Evolutionary conservation across 2,329 filamentous ascomycete genomes (phyloP).

Genomic region (Botryotinia globosa): DNA sequence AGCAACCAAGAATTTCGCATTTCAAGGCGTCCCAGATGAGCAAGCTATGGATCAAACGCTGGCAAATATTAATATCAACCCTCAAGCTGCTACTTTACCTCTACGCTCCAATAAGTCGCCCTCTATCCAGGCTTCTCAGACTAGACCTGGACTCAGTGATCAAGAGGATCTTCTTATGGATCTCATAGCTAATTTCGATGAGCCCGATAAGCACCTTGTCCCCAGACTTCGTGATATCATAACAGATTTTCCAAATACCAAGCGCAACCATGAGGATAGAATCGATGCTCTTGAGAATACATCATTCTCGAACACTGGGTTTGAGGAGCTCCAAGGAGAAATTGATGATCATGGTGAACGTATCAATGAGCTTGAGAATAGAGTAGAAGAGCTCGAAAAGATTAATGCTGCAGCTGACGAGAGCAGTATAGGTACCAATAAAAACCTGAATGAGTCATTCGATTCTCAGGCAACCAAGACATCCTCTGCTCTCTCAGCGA

Average conservation of each 20-base stretch:
- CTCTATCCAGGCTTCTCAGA: neutral
- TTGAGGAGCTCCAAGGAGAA: constrained; percentile 67
- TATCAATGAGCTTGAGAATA: constrained; percentile 65
- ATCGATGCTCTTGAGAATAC: constrained; percentile 67
- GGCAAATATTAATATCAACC: constrained; percentile 23
- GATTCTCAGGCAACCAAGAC: constrained; percentile 39
- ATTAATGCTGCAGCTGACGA: constrained; percentile 46
- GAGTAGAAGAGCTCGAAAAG: constrained; percentile 59
- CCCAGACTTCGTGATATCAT: constrained; percentile 31
- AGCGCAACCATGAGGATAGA: constrained; percentile 54
- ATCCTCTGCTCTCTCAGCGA: constrained; percentile 40
- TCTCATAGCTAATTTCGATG: constrained; percentile 4
- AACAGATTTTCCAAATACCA: constrained; percentile 30
- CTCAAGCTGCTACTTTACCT: constrained; percentile 16
- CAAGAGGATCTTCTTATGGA: constrained; percentile 9
- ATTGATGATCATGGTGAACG: constrained; percentile 65
- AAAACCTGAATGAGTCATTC: constrained; percentile 33
- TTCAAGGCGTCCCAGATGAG: constrained; percentile 18
- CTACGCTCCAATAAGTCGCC: constrained; percentile 13
- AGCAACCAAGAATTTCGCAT: constrained; percentile 27
- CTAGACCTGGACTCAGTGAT: neutral
- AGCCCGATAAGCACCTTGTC: constrained; percentile 25
- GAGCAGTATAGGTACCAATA: constrained; percentile 30
- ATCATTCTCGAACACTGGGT: constrained; percentile 63
- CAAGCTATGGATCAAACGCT: constrained; percentile 17